These are phyloP conservation scores for Colletotrichum viniferum DNA, from an alignment of 2,329 filamentous ascomycete species.

Conservation along the genomic window DNA sequence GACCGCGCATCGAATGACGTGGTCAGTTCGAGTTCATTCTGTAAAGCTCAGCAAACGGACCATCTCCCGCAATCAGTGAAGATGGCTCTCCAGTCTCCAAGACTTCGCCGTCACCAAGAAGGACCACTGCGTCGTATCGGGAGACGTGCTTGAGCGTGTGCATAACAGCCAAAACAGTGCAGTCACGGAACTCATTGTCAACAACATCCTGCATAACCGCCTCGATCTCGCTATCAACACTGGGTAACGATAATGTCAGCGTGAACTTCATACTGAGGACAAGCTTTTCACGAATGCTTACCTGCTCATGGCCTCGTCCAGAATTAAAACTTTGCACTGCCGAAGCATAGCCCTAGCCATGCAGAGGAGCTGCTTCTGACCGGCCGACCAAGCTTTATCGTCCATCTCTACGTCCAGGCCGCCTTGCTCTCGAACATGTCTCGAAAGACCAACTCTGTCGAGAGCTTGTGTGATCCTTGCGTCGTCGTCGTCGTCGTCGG, in stretches of 20 bases:
- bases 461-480: background rate
- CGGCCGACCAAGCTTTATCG: background rate
- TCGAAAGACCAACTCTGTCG: background rate
- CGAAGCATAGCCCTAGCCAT: background rate
- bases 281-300: background rate
- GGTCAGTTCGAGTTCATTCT: background rate
- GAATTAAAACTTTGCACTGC: background rate
- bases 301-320: slow-evolving; percentile 9
- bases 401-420: background rate
- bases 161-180: slow-evolving; percentile 26
- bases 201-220: slow-evolving; percentile 26
- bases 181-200: slow-evolving; percentile 24
- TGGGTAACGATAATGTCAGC: background rate
- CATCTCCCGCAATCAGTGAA: background rate
- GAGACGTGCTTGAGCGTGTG: slow-evolving; percentile 23
- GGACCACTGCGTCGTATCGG: slow-evolving; percentile 23
- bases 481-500: background rate
- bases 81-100: background rate
- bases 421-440: background rate
- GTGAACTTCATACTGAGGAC: background rate
- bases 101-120: slow-evolving; percentile 7
- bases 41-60: background rate
- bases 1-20: background rate
- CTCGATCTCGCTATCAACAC: slow-evolving; percentile 26
- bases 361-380: slow-evolving; percentile 6